Conservation (phyloP, 345 rosid species). For the Hypericum androsaemum region DNA sequence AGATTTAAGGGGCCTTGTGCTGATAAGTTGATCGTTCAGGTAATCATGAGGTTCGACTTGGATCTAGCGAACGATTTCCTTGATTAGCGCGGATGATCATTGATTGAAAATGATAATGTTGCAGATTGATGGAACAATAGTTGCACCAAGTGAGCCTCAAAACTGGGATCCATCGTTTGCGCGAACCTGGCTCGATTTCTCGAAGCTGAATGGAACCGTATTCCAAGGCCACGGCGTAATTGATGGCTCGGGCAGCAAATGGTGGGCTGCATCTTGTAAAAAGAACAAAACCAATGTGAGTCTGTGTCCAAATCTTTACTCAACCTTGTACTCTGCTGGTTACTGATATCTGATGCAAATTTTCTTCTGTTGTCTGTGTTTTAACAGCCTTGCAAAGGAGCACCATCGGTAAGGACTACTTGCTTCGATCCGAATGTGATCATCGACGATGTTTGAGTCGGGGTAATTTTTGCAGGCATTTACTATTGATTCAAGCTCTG, state of each 20-base stretch:
- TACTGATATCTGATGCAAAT: background rate
- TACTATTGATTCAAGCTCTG: conserved; percentile 20
- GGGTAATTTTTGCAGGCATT: conserved; percentile 19
- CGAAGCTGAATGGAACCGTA: conserved; percentile 23
- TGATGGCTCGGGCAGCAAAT: conserved; percentile 33
- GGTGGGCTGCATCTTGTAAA: conserved; percentile 37
- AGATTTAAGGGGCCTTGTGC: conserved; percentile 82
- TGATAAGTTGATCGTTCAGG: conserved; percentile 67
- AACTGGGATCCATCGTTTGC: conserved; percentile 22
- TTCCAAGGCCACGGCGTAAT: conserved; percentile 36
- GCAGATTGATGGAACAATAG: conserved; percentile 28
- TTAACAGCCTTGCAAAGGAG: conserved; percentile 4
- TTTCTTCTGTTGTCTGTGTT: background rate
- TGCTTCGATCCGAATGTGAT: background rate
- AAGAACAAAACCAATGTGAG: conserved; percentile 17
- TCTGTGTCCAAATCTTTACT: background rate
- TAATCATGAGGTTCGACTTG: conserved; percentile 12
- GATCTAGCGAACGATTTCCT: no score
- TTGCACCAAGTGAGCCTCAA: conserved; percentile 28
- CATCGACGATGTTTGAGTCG: no score
- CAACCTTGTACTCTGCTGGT: background rate
- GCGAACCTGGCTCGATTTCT: conserved; percentile 31
- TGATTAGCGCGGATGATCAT: no score
- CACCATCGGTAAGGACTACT: conserved; percentile 1
- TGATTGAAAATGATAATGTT: background rate